phyloP scores from a whole-genome alignment of 768 basidiomycete species.

The Tricholoma furcatifolium region DNA sequence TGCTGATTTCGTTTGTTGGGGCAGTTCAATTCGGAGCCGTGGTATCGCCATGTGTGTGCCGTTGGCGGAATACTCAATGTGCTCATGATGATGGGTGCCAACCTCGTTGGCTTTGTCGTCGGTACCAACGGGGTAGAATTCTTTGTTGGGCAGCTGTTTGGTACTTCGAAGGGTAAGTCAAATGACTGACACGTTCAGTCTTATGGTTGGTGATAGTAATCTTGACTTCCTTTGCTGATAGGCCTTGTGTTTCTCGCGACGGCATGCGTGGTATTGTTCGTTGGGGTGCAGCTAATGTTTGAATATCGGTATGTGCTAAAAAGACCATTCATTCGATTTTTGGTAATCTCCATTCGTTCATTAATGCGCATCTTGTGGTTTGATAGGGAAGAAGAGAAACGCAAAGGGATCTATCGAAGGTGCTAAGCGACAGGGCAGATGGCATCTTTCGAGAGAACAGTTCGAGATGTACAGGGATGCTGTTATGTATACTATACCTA shows the following conservation, averaged over 20 bases:
- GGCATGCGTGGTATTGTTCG: constrained; percentile 67
- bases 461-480: background rate
- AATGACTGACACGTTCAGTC: background rate
- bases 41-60: constrained; percentile 89
- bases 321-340: background rate
- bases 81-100: constrained; percentile 87
- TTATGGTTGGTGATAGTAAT: background rate
- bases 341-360: background rate
- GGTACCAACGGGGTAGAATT: constrained; percentile 78
- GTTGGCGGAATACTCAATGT: constrained; percentile 82
- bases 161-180: constrained; percentile 61
- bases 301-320: constrained; percentile 77
- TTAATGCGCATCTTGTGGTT: constrained; percentile 5
- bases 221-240: constrained; percentile 23
- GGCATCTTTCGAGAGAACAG: background rate
- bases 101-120: constrained; percentile 93
- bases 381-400: constrained; percentile 68
- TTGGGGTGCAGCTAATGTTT: constrained; percentile 90
- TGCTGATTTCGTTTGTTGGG: background rate
- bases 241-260: constrained; percentile 65
- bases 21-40: constrained; percentile 64
- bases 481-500: background rate
- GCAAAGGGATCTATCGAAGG: constrained; percentile 56
- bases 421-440: constrained; percentile 27
- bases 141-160: constrained; percentile 60